Percentiles rank a stretch among this genome's conserved stretches.
Evolutionary conservation across 2,329 filamentous ascomycete species (phyloP).

Genomic region (Monilinia polystroma): DNA sequence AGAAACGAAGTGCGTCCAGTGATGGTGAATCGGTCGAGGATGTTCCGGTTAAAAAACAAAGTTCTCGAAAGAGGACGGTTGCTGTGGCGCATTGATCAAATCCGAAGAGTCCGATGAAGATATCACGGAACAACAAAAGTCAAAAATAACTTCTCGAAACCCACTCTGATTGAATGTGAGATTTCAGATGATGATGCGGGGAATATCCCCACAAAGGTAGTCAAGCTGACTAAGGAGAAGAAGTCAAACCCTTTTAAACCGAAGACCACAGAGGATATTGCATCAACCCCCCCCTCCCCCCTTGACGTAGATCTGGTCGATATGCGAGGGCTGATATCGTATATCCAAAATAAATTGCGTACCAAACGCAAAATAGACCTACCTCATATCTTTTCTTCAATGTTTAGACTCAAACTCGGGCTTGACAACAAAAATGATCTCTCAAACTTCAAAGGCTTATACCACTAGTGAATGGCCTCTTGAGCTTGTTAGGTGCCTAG

Average conservation of each 20-base stretch:
- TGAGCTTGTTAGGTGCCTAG: no score
- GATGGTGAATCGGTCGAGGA: slow-evolving; percentile 41
- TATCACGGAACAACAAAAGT: background rate
- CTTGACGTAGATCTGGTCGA: background rate
- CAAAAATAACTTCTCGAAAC: background rate
- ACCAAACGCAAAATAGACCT: background rate
- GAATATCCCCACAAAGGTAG: background rate
- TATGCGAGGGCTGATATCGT: background rate
- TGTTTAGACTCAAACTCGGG: no score
- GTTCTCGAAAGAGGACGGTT: slow-evolving; percentile 20
- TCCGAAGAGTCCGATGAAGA: slow-evolving; percentile 4
- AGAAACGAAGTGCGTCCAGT: slow-evolving; percentile 43
- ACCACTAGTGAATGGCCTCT: no score
- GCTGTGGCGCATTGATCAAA: background rate
- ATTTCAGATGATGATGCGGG: background rate
- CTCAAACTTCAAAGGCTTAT: no score
- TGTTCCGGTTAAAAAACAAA: background rate
- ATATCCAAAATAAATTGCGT: no score
- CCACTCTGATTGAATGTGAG: background rate
- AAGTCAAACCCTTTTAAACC: slow-evolving; percentile 23
- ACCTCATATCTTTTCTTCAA: no score
- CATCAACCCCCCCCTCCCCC: no score
- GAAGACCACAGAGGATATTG: slow-evolving; percentile 10
- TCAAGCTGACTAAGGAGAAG: slow-evolving; percentile 15
- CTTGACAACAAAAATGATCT: no score